A percentile compares a stretch with the other conserved stretches of the same genome.
Conservation (phyloP, 805 yeast genomes). For the Naumovozyma dairenensis region DNA sequence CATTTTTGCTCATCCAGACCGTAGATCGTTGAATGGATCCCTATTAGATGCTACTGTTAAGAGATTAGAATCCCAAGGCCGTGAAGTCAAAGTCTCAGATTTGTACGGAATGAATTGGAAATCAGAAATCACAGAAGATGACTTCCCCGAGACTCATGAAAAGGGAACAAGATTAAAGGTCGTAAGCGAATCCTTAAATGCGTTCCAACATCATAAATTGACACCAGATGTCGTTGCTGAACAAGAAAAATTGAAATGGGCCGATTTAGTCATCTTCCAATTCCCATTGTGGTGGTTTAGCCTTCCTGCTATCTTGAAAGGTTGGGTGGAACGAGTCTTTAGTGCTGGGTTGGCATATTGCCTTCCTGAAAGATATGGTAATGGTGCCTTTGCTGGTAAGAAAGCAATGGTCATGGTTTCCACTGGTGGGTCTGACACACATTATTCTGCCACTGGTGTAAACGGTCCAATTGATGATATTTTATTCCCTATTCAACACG, state of each 20-base stretch:
- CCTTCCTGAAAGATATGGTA: slow-evolving; percentile 18
- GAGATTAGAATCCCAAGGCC: slow-evolving; percentile 15
- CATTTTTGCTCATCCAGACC: slow-evolving; percentile 26
- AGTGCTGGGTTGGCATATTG: slow-evolving; percentile 21
- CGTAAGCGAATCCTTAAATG: slow-evolving; percentile 13
- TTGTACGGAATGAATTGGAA: slow-evolving; percentile 20
- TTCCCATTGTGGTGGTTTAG: slow-evolving; percentile 28
- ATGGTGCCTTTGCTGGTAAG: slow-evolving; percentile 19
- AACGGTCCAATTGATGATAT: slow-evolving; percentile 16
- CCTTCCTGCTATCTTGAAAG: slow-evolving; percentile 27
- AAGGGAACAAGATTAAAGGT: slow-evolving; percentile 11
- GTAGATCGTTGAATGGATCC: slow-evolving; percentile 17
- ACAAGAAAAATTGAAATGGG: slow-evolving; percentile 25
- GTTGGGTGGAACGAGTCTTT: slow-evolving; percentile 25
- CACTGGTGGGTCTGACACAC: slow-evolving; percentile 7
- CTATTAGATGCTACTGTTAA: slow-evolving; percentile 11
- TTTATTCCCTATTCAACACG: slow-evolving; percentile 21
- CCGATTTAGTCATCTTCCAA: slow-evolving; percentile 21
- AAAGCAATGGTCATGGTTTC: slow-evolving; percentile 7
- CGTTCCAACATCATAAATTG: slow-evolving; percentile 7
- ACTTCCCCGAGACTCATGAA: slow-evolving; percentile 13
- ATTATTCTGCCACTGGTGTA: slow-evolving; percentile 9
- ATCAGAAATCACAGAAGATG: slow-evolving; percentile 12
- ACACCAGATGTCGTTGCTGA: slow-evolving; percentile 23
- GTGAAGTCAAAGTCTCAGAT: slow-evolving; percentile 22